Percentiles rank a stretch among this genome's conserved stretches.
Evolutionary conservation across 2,329 filamentous ascomycete genomes (phyloP).

Genomic region (Alternaria gansuensis): DNA sequence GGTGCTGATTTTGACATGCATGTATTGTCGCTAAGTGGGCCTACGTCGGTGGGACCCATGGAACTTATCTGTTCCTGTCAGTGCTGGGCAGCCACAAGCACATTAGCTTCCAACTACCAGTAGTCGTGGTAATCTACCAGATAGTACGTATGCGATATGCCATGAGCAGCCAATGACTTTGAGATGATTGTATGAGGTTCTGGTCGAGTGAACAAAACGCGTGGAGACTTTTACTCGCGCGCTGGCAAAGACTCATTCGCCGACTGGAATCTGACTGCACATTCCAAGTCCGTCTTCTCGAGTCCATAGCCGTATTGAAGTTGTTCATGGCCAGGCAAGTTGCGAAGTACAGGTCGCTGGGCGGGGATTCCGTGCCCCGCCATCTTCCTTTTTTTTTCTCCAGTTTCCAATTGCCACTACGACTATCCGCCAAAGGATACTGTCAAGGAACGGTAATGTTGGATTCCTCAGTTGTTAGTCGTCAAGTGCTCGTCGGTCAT

Average conservation of each 20-base stretch:
- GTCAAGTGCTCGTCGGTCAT: background rate
- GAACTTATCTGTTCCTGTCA: too few relatives aligned
- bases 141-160: background rate
- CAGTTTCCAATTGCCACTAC: background rate
- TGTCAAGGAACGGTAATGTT: background rate
- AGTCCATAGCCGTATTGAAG: background rate
- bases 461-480: background rate
- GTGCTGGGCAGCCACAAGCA: background rate
- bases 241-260: background rate
- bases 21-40: background rate
- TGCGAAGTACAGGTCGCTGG: background rate
- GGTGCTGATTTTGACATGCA: background rate
- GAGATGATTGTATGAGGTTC: background rate
- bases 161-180: background rate
- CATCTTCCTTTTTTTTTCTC: background rate
- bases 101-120: background rate
- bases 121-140: background rate
- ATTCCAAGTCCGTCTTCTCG: rapidly evolving
- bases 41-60: background rate
- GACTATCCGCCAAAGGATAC: background rate
- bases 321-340: background rate
- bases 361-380: background rate
- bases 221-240: background rate
- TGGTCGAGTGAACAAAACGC: background rate
- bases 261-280: too few relatives aligned